Conservation (phyloP, 2,329 filamentous ascomycete genomes). For the Didymella lethalis region DNA sequence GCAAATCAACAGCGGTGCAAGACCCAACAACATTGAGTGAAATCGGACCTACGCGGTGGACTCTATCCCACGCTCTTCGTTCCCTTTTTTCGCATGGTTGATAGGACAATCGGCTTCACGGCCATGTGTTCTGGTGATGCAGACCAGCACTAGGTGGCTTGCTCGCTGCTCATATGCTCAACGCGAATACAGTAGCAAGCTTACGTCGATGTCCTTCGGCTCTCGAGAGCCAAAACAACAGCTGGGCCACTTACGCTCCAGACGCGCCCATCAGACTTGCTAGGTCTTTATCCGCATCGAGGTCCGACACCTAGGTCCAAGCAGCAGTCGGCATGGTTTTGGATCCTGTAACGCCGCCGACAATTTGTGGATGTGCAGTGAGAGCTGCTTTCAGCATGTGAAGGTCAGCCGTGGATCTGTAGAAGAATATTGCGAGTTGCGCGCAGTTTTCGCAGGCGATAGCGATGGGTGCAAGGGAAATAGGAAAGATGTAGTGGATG, state of each 20-base stretch:
- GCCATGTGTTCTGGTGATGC: neutral
- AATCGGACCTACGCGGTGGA: neutral
- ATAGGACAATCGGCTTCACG: neutral
- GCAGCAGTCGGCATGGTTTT: neutral
- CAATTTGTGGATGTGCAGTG: neutral
- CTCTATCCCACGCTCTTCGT: neutral
- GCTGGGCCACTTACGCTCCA: neutral
- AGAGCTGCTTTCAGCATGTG: too few species aligned
- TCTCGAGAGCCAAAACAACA: neutral
- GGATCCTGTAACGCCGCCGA: neutral
- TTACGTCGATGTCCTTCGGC: neutral
- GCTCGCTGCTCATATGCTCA: neutral
- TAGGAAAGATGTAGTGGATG: neutral
- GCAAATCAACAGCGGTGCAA: constrained; percentile 42
- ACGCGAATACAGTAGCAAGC: neutral
- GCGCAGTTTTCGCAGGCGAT: neutral
- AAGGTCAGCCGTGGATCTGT: too few species aligned
- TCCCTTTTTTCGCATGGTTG: neutral
- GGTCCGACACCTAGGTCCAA: neutral
- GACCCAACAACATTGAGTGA: constrained; percentile 25
- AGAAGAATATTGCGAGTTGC: neutral
- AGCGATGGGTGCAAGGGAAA: neutral
- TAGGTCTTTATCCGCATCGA: neutral
- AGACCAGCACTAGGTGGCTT: neutral
- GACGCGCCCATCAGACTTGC: neutral